Conservation (phyloP, 805 yeast genomes). For the Metschnikowia continentalis region DNA sequence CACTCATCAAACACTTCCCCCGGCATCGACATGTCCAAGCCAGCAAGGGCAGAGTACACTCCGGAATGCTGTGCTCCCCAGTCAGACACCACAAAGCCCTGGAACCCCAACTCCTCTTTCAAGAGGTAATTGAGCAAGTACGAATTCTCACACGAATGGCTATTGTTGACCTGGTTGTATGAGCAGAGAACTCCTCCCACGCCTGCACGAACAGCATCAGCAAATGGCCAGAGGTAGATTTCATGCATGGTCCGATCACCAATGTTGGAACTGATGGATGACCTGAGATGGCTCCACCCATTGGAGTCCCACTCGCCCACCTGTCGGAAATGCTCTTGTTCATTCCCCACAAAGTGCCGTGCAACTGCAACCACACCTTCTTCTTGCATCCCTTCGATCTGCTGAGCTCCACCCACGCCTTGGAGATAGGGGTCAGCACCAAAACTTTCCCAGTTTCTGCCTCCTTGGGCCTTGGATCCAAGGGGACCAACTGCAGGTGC, state of each 20-base stretch:
- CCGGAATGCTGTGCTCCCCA: conserved; percentile 66
- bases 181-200: conserved; percentile 61
- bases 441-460: conserved; percentile 63
- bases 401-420: conserved; percentile 50
- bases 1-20: conserved; percentile 51
- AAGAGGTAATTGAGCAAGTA: conserved; percentile 50
- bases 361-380: conserved; percentile 56
- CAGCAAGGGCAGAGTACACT: conserved; percentile 52
- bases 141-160: conserved; percentile 58
- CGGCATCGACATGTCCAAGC: conserved; percentile 66
- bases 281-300: conserved; percentile 41
- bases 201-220: conserved; percentile 57
- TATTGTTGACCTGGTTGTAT: conserved; percentile 52
- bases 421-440: conserved; percentile 60
- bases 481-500: conserved; percentile 61
- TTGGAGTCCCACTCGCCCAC: conserved; percentile 45
- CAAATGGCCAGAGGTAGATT: conserved; percentile 62
- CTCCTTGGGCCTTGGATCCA: conserved; percentile 59
- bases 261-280: conserved; percentile 49
- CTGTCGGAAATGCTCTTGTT: conserved; percentile 59
- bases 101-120: conserved; percentile 61
- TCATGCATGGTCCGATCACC: conserved; percentile 63
- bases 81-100: conserved; percentile 63
- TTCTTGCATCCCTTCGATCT: conserved; percentile 53
- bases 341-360: conserved; percentile 57